phyloP scores from a whole-genome alignment of 768 basidiomycete genomes.

The Lactifluus rugatus region DNA sequence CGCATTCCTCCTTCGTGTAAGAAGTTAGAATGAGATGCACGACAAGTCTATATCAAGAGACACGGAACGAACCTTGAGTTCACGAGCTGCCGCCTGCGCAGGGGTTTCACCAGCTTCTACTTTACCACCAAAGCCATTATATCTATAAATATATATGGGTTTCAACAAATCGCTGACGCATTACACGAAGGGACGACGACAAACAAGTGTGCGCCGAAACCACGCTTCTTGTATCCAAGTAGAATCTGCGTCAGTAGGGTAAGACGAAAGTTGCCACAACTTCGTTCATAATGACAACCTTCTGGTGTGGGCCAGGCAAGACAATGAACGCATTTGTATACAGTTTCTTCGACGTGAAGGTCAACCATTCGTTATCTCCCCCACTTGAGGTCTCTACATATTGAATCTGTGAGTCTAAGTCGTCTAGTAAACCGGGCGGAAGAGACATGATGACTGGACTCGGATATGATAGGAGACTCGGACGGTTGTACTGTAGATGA shows the following conservation, averaged over 20 bases:
- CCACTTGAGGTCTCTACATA: slow-evolving; percentile 27
- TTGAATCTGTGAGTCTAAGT: neutral
- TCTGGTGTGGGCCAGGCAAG: slow-evolving; percentile 27
- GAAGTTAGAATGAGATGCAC: neutral
- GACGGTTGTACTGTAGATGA: neutral
- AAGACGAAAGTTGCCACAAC: slow-evolving; percentile 8
- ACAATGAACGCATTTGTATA: slow-evolving; percentile 70
- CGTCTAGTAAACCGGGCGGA: slow-evolving; percentile 8
- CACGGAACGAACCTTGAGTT: slow-evolving; percentile 39
- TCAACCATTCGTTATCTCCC: slow-evolving; percentile 43
- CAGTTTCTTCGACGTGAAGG: slow-evolving; percentile 31
- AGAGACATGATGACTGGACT: slow-evolving; percentile 1
- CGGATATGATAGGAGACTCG: too few relatives aligned
- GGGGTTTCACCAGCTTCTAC: slow-evolving; percentile 66
- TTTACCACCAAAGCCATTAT: slow-evolving; percentile 87
- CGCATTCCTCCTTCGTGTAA: slow-evolving; percentile 67
- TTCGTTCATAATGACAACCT: neutral
- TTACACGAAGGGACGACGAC: neutral
- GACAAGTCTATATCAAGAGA: neutral
- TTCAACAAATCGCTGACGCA: neutral
- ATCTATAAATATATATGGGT: slow-evolving; percentile 38
- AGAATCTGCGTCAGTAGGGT: slow-evolving; percentile 39
- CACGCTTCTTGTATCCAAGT: slow-evolving; percentile 72
- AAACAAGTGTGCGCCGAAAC: slow-evolving; percentile 57
- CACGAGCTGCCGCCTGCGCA: slow-evolving; percentile 65